Base-by-base conservation (phyloP, 306 rosid genomes). In the Sphenostylis stenocarpa region DNA sequence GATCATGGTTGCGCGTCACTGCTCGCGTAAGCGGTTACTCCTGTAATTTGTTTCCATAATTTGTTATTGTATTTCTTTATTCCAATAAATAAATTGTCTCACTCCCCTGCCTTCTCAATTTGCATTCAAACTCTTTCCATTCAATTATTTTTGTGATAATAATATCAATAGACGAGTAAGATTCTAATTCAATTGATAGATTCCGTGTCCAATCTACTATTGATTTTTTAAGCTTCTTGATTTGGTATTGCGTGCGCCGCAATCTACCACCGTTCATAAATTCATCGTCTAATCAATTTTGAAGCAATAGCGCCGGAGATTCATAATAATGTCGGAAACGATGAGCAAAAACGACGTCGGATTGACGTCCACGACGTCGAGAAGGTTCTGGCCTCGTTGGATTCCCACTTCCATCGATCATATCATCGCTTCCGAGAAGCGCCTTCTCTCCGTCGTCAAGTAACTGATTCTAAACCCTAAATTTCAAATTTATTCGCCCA, bases 361-460 rank as follows among this genome's bases (percentile, higher is more conserved):
- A 34, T 47, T 84, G 7, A 31, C 93, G 16, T 39, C 92, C 0
- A 82, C 81, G 36, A 60, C 89, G 0, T 85, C 61, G 36, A 26
- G 70, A 39, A 73, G 90, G 97, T 48, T 77, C 14, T 93, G 96
- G 98, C 90, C 95, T 43, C 97, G 99, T 48, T 95, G 99, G 99
- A 77, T 95, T 79, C 99, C 97, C 31, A 80, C 96, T 47, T 95
- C 99, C 28, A 91, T 83, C 21, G 82, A 92, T 58, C 91, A 85
- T 63, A 92, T 95, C 67, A 85, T 92, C 73, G 91, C 92, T 57
- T 87, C 97, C 78, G 99, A 95, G 87, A 91, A 92, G 82, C 96
- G 94, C 23, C 97, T 95, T 76, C 97, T 92, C 65, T 95, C 99
- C 55, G 41, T 92, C 0, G 83, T 91, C 88, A 92, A 86, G 98